Conservation (phyloP, 2,329 filamentous ascomycete species). For the Neofusicoccum kwambonambiense region DNA sequence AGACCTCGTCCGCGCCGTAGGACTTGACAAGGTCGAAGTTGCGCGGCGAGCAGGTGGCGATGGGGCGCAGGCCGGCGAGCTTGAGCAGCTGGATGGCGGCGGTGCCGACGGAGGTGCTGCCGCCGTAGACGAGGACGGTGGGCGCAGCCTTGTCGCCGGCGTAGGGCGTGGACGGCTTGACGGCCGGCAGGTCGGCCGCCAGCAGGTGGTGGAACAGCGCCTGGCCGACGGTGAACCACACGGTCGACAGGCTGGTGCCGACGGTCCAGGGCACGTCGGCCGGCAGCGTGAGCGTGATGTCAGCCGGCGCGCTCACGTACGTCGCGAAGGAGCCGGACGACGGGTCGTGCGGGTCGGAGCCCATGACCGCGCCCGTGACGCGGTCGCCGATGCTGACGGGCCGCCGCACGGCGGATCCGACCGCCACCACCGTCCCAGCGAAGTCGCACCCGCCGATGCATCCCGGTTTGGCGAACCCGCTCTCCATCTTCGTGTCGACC, state of each 20-base stretch:
- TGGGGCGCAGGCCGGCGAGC: constrained; percentile 38
- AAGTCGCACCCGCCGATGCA: neutral
- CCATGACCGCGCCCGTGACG: neutral
- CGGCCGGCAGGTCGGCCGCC: neutral
- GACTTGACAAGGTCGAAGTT: neutral
- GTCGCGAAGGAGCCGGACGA: neutral
- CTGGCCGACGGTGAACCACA: neutral
- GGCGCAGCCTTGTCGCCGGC: too few species aligned
- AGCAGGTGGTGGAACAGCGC: neutral
- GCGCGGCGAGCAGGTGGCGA: constrained; percentile 50
- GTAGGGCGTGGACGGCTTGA: neutral
- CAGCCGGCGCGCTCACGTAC: neutral
- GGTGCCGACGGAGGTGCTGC: constrained; percentile 44
- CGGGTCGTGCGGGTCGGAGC: neutral
- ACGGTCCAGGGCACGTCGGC: neutral
- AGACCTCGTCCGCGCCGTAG: neutral
- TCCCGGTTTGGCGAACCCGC: neutral
- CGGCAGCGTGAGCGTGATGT: neutral
- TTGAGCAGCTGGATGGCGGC: constrained; percentile 44
- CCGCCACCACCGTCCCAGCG: neutral
- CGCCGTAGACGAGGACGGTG: constrained; percentile 47
- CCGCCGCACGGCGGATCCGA: neutral
- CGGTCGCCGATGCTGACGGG: neutral
- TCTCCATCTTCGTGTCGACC: neutral
- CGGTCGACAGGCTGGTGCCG: neutral